A percentile compares a stretch with the other conserved stretches of the same genome.
Conservation (phyloP, 768 basidiomycete genomes). For the Infundibulicybe gibba region DNA sequence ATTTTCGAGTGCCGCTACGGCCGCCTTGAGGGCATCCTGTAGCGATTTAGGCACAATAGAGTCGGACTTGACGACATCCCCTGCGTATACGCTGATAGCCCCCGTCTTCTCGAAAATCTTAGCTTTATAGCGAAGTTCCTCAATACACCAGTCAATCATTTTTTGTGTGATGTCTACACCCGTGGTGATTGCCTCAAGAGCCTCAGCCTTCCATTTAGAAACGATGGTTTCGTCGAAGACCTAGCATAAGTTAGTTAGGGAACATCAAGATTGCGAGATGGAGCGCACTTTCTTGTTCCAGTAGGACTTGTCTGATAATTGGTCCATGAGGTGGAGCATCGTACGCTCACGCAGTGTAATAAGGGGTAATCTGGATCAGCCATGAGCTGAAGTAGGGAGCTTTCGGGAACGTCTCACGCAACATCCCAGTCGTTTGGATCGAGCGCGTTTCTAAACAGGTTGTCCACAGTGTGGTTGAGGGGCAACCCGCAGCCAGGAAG, state of each 20-base stretch:
- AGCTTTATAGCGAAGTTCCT: constrained; percentile 21
- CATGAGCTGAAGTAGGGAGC: too few relatives aligned
- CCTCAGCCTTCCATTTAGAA: constrained; percentile 22
- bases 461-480: background rate
- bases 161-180: constrained; percentile 15
- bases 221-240: constrained; percentile 17
- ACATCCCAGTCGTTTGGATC: too few relatives aligned
- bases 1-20: constrained; percentile 27
- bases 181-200: constrained; percentile 3
- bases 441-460: too few relatives aligned
- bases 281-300: constrained; percentile 26
- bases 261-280: background rate
- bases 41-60: constrained; percentile 21
- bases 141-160: constrained; percentile 23
- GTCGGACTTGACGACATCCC: constrained; percentile 15
- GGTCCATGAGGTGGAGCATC: constrained; percentile 32
- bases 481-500: constrained; percentile 6
- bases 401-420: too few relatives aligned
- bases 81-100: constrained; percentile 17
- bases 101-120: constrained; percentile 4
- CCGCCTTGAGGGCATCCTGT: constrained; percentile 18
- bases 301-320: constrained; percentile 26
- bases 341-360: constrained; percentile 21
- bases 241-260: constrained; percentile 2
- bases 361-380: constrained; percentile 3